Percentiles rank a stretch among this genome's conserved stretches.
Conservation (phyloP, 352 stramenopile genomes). For the Globisporangium middletonii region DNA sequence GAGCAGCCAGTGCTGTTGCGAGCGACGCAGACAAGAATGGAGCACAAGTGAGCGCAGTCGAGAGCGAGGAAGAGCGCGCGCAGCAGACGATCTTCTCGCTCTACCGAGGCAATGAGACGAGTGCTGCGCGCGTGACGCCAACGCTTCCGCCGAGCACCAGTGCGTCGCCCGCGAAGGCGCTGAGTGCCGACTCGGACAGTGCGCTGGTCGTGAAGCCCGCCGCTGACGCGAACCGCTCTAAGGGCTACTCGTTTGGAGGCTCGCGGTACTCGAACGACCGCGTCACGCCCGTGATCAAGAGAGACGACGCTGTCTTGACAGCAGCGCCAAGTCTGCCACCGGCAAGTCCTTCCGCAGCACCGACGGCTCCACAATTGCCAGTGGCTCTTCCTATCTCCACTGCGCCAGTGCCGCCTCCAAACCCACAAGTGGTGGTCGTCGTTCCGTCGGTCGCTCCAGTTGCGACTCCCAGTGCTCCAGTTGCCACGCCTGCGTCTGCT, state of each 20-base stretch:
- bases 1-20: background rate
- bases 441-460: too few species aligned
- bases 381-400: too few species aligned
- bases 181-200: slow-evolving; percentile 4
- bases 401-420: too few species aligned
- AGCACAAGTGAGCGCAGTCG: too few species aligned
- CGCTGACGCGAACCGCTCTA: background rate
- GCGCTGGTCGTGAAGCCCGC: background rate
- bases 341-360: too few species aligned
- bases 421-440: too few species aligned
- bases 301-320: too few species aligned
- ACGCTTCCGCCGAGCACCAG: slow-evolving; percentile 1
- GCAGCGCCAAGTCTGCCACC: too few species aligned
- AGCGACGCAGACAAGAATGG: background rate
- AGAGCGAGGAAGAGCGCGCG: slow-evolving; percentile 2
- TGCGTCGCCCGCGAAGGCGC: background rate
- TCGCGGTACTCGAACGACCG: slow-evolving; percentile 9
- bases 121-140: slow-evolving; percentile 2
- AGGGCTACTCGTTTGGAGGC: slow-evolving; percentile 9
- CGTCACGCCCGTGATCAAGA: slow-evolving; percentile 3
- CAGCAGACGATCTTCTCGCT: slow-evolving; percentile 9
- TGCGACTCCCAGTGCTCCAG: too few species aligned
- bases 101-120: slow-evolving; percentile 8
- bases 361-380: too few species aligned
- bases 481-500: too few species aligned